Evolutionary conservation across 305 asterid species (phyloP), one percentile per base, ranked within the genome.

Genomic region (Fraxinus nigra): DNA sequence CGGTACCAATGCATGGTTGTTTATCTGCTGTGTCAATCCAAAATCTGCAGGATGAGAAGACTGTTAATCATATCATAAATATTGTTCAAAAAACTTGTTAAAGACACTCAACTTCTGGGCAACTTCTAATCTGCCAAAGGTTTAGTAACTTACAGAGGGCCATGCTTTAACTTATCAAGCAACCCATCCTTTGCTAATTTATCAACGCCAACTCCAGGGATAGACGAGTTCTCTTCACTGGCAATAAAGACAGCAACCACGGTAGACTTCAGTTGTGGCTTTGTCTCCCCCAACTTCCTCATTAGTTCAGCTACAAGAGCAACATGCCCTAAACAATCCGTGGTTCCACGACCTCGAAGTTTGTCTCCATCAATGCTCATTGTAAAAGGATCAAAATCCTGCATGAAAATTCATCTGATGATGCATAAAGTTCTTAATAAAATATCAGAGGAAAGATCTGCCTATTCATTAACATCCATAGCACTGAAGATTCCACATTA

Each of bases 1-100:
- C 98, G 16, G 99, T 95, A 81, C 99, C 99, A 84, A 95, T 91
- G 90, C 99, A 95, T 78, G 99, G 99, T 82, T 95, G 99, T 84
- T 94, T 95, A 88, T 95, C 99, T 22, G 99, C 98, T 72, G 99
- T 94, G 81, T 95, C 99, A 79, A 95, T 94, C 99, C 99, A 95
- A 89, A 89, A 95, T 86, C 99, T 95, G 88, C 75, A 75, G 72
- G 73, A 70, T 59, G 76, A 85, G 79, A 84, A 8, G 78, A 73
- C 16, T 76, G 80, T 40, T 37, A 26, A 69, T 72, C 54, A 76
- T 46, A 82, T 13, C 74, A 46, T 70, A 30, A 9, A 59, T 43
- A 6, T 67, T 37, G 70, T 72, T 35, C 81, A 75, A 70, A 74
- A 14, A 54, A 75, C 73, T 59, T 28, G 6, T 10, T 51, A 24